A percentile compares a stretch with the other conserved stretches of the same genome.
phyloP scores from a whole-genome alignment of 495 filamentous ascomycete species.

The Aspergillus affinis region DNA sequence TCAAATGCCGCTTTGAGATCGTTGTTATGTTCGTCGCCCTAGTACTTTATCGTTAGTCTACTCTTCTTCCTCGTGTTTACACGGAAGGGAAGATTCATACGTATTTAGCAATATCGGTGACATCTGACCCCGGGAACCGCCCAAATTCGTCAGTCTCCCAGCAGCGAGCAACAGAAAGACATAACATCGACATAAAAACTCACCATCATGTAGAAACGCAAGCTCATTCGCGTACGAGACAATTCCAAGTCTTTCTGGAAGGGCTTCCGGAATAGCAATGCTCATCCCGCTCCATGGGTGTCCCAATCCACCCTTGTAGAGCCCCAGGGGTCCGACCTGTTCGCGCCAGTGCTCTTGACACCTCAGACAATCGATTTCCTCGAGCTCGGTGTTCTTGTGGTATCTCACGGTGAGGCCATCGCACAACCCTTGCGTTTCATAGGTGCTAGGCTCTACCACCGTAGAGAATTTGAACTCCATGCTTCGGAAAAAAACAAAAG shows the following conservation, averaged over 20 bases:
- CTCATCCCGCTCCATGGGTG: neutral
- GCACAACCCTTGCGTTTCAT: neutral
- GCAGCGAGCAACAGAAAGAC: neutral
- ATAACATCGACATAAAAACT: neutral
- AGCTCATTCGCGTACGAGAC: neutral
- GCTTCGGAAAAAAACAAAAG: neutral
- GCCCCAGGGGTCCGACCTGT: neutral
- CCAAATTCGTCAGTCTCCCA: neutral
- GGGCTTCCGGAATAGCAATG: neutral
- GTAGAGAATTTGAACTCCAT: conserved; percentile 2
- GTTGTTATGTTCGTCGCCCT: neutral
- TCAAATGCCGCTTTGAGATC: neutral
- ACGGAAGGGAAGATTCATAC: neutral
- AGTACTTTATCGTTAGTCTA: neutral
- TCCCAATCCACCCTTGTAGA: neutral
- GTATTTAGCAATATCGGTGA: neutral
- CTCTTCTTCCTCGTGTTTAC: neutral
- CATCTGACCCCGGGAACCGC: neutral
- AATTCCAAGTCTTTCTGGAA: neutral
- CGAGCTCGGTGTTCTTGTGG: neutral
- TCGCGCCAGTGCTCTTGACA: conserved; percentile 2
- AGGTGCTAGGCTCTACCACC: neutral
- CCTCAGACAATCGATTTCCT: neutral
- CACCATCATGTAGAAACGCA: neutral
- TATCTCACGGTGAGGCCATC: neutral